These are phyloP conservation scores for Tolypocladium sp. DNA, from an alignment of 2,329 filamentous ascomycete genomes.

Conservation along the genomic window DNA sequence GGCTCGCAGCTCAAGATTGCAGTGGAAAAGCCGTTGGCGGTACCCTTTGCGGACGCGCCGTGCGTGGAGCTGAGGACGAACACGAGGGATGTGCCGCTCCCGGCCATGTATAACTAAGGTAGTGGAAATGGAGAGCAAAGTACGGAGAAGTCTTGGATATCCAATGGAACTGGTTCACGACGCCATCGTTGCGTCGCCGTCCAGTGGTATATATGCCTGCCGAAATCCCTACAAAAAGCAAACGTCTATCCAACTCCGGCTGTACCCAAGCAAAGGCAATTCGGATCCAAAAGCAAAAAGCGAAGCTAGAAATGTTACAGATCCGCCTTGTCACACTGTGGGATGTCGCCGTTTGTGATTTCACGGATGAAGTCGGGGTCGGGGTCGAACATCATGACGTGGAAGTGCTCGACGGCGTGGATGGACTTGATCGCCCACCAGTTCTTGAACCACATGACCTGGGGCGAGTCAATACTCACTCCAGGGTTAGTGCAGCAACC, in stretches of 20 bases:
- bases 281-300: neutral
- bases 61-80: slow-evolving; percentile 44
- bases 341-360: slow-evolving; percentile 67
- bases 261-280: neutral
- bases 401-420: slow-evolving; percentile 83
- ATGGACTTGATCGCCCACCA: slow-evolving; percentile 81
- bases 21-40: slow-evolving; percentile 65
- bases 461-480: neutral
- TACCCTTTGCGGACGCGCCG: slow-evolving; percentile 63
- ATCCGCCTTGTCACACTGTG: slow-evolving; percentile 41
- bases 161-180: neutral
- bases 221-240: neutral
- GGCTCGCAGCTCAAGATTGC: slow-evolving; percentile 48
- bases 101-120: neutral
- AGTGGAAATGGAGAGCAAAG: neutral
- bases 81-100: slow-evolving; percentile 13
- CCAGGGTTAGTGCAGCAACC: neutral
- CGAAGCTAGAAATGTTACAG: neutral
- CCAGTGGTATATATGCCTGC: neutral
- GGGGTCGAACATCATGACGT: slow-evolving; percentile 80
- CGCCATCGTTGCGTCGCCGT: neutral
- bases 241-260: neutral
- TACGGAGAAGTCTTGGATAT: neutral
- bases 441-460: slow-evolving; percentile 54
- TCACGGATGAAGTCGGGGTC: slow-evolving; percentile 58